Evolutionary conservation across 2,329 filamentous ascomycete species (phyloP).

Genomic region (Pseudogymnoascus verrucosus): DNA sequence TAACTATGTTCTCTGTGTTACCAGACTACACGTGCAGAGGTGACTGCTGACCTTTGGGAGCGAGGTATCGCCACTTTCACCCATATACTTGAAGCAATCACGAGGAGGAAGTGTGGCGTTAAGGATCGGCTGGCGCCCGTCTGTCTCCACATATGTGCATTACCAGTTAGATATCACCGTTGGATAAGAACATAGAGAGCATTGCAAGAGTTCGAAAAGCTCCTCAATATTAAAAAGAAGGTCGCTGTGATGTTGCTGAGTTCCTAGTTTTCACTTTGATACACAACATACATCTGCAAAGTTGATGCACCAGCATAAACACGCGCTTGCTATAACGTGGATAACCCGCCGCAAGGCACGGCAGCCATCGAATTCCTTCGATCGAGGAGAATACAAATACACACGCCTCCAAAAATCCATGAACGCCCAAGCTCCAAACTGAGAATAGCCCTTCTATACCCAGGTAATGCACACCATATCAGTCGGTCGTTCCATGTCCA

Average conservation of each 20-base stretch:
- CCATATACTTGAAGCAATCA: slow-evolving; percentile 6
- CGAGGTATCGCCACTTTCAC: neutral
- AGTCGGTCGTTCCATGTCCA: slow-evolving; percentile 1
- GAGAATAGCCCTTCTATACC: slow-evolving; percentile 5
- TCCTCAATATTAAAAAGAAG: neutral
- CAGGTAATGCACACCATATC: slow-evolving; percentile 1
- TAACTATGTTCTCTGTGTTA: neutral
- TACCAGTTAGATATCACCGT: neutral
- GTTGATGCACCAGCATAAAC: neutral
- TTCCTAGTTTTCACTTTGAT: neutral
- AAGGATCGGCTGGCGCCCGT: neutral
- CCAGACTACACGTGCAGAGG: neutral
- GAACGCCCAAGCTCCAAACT: neutral
- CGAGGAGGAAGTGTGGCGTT: neutral
- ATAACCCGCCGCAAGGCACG: slow-evolving; percentile 9
- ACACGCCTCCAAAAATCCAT: slow-evolving; percentile 7
- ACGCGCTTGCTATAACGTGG: neutral
- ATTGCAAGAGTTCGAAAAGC: neutral
- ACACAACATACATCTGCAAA: neutral
- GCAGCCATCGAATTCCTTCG: neutral
- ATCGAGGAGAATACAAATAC: slow-evolving; percentile 8
- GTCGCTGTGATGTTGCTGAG: neutral
- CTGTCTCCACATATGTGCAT: neutral
- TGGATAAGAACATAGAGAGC: neutral
- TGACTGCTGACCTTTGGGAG: neutral